Evolutionary conservation across 306 rosid genomes (phyloP).

Genomic region (Bauhinia variegata): DNA sequence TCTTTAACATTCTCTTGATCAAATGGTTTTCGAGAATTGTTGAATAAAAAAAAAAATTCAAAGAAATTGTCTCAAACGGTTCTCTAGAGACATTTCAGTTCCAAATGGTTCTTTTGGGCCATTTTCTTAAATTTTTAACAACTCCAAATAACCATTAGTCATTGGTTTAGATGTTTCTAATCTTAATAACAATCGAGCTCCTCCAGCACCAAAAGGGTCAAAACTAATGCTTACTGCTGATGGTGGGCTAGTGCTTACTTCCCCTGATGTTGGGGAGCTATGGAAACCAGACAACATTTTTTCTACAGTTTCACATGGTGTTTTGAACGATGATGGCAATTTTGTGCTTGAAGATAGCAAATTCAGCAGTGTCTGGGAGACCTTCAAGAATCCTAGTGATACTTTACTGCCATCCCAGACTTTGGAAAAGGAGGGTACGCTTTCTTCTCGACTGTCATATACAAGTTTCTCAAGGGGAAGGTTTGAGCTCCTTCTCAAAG

Average conservation of each 20-base stretch:
- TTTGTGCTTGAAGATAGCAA: constrained; percentile 39
- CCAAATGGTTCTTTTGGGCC: no score
- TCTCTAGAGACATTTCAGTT: no score
- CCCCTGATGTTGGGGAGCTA: constrained; percentile 26
- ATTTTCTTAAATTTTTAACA: no score
- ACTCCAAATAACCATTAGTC: no score
- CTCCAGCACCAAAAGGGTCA: constrained; percentile 49
- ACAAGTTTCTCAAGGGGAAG: constrained; percentile 43
- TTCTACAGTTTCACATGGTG: constrained; percentile 20
- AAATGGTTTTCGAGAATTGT: no score
- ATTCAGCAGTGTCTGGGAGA: constrained; percentile 46
- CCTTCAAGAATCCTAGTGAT: constrained; percentile 42
- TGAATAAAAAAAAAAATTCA: no score
- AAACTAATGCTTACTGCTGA: constrained; percentile 40
- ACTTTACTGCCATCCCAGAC: constrained; percentile 57
- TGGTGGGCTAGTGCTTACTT: constrained; percentile 43
- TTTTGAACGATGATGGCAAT: constrained; percentile 51
- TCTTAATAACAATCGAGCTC: no score
- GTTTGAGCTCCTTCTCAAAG: constrained; percentile 43
- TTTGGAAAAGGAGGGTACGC: constrained; percentile 30
- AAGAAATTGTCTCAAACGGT: no score
- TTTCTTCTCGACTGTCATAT: constrained; percentile 38
- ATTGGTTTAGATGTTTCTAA: no score
- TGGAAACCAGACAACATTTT: constrained; percentile 23
- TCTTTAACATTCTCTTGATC: no score